A percentile compares a stretch with the other conserved stretches of the same genome.
These are phyloP conservation scores for Fusarium chlamydosporum DNA, from an alignment of 2,329 filamentous ascomycete genomes.

Conservation along the genomic window DNA sequence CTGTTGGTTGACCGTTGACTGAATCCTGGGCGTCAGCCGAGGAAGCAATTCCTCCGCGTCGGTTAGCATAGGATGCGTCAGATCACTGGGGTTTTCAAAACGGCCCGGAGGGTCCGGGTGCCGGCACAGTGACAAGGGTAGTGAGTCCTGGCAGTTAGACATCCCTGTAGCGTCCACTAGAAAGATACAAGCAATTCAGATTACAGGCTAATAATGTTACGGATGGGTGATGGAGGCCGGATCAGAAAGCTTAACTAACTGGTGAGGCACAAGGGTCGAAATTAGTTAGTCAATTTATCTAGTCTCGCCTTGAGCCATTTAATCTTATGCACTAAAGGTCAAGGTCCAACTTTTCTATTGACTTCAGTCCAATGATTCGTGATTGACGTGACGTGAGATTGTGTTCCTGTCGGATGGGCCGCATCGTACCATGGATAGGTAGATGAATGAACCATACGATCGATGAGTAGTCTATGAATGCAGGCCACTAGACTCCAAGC, in stretches of 20 bases:
- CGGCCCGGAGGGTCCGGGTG: neutral
- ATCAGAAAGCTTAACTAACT: too few species aligned
- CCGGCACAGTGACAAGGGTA: constrained; percentile 12
- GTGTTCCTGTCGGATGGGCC: too few species aligned
- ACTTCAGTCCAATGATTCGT: too few species aligned
- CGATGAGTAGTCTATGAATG: neutral
- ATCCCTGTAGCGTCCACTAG: neutral
- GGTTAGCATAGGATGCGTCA: neutral
- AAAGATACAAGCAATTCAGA: neutral
- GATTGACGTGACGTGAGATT: too few species aligned
- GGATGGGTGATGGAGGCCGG: too few species aligned
- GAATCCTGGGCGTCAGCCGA: neutral
- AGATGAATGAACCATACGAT: neutral
- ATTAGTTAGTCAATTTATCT: too few species aligned
- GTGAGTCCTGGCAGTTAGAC: neutral
- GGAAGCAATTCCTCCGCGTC: neutral
- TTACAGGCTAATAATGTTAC: constrained; percentile 8
- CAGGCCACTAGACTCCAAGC: neutral
- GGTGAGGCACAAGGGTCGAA: too few species aligned
- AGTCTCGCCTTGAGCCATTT: too few species aligned
- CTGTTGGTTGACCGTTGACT: neutral
- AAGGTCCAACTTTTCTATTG: too few species aligned
- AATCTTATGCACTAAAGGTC: too few species aligned
- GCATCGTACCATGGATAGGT: neutral
- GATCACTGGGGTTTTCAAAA: neutral